Base-by-base conservation (phyloP, 148 eudicot species). In the Rhododendron williamsianum region DNA sequence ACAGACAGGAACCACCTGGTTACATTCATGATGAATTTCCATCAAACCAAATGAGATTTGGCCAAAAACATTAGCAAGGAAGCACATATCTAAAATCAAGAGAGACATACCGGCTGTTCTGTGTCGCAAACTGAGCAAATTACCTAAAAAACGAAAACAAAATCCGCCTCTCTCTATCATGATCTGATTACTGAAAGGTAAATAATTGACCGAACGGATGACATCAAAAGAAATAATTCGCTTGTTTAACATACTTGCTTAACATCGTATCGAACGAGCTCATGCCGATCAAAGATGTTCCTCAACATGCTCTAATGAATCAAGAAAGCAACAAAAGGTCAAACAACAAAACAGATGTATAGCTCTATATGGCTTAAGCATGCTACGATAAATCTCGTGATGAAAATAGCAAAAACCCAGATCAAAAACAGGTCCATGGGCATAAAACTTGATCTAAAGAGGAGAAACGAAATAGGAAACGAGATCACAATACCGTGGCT, bases 51-150 rank as follows among this genome's bases (percentile, higher is more conserved):
- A 46, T 88, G 46, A 52, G 74, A 71, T n/a, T 65, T 63, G 48
- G 10, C 5, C 51, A 52, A 65, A 73, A 83, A 19, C 73, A 81
- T 60, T 46, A 79, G 51, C 76, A 27, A 65, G 51, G 16, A 84
- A 90, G 81, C 58, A 33, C 71, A 58, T 43, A 69, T 84, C 3
- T 84, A 45, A 83, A 76, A 78, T 36, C 38, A 82, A 83, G 71
- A 88, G 15, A 83, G 48, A 91, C 93, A 87, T 88, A 95, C 98
- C 48, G 95, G 98, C 87, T 97, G 98, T 86, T 97, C 99, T 80
- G 99, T 95, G 87, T 97, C 99, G 89, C 98, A 97, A 67, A 97
- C 95, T 80, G 93, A 89, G 89, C 99, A 97, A 78, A 95, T 90
- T 79, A 95, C 98, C 98, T 97, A 91, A 78, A 89, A 83, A 12